Evolutionary conservation across 805 yeast species (phyloP), one percentile per base, ranked within the genome.

Genomic region (Saccharomycopsis sp.): DNA sequence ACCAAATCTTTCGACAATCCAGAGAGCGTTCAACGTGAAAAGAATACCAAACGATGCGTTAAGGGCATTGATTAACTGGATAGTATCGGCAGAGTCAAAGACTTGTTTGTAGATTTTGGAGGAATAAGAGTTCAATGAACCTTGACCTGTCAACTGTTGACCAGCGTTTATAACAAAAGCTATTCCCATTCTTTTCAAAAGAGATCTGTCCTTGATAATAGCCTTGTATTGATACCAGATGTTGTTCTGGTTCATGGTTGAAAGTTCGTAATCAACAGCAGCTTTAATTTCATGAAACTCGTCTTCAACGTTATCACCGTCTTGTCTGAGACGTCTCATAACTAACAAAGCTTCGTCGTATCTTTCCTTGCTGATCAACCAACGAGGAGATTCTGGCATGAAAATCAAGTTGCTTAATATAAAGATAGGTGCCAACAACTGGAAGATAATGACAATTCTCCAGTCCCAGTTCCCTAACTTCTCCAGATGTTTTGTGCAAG

Each of bases 321-420:
- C 80, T 64, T 34, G 44, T 48, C 87, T 76, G 44, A 82, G 68
- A 61, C 79, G 72, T 68, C 75, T 79, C 85, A 85, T 83, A 44
- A 78, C 79, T 20, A n/a, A 12, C 8, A 29, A 50, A 18, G 83
- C 84, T 59, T 79, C 69, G 2, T 73, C 78, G 50, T 67, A 59
- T 57, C 73, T 68, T 16, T 77, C 79, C 61, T 72, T 73, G 24
- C 73, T 67, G 54, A 78, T 64, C 52, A 72, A 70, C 64, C 58
- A 79, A 65, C 82, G 70, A 60, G 83, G 83, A 15, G 78, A 74
- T 64, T 79, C 82, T 21, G 84, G 84, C 56, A 77, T 71, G 51
- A 68, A 64, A 15, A 64, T 24, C 14, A 55, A 20, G 47, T 52
- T 52, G 37, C 50, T 12, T 24, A 58, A 41, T 24, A 56, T 51